Conservation (phyloP, 805 yeast species). For the Yamadazyma sp. region DNA sequence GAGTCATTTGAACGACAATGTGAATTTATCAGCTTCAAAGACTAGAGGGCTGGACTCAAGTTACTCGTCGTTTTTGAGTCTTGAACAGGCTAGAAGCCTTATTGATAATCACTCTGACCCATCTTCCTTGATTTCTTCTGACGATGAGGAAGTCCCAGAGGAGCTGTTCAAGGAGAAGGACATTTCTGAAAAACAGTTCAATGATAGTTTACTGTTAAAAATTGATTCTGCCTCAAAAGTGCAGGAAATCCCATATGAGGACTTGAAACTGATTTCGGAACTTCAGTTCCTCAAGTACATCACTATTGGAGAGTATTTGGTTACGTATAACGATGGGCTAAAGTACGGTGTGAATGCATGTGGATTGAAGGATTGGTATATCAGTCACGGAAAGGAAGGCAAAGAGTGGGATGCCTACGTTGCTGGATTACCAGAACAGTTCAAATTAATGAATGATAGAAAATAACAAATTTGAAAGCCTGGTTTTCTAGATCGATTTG, state of each 20-base stretch:
- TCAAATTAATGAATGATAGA: conserved; percentile 3
- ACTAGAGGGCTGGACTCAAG: conserved; percentile 10
- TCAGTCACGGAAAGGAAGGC: background rate
- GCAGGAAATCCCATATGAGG: background rate
- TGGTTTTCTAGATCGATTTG: too few species aligned
- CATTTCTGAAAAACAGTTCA: background rate
- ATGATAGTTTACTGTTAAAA: conserved; percentile 1
- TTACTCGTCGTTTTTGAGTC: conserved; percentile 18
- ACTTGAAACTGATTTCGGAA: too few species aligned
- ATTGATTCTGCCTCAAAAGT: conserved; percentile 11
- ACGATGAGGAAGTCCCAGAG: conserved; percentile 19
- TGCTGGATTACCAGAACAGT: conserved; percentile 4
- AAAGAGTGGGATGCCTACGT: conserved; percentile 10
- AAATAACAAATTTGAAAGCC: background rate
- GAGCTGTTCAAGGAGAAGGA: conserved; percentile 1
- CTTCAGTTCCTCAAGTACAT: conserved; percentile 33
- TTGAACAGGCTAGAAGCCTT: conserved; percentile 14
- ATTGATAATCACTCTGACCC: conserved; percentile 10
- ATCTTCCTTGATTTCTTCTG: conserved; percentile 21
- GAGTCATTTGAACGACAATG: conserved; percentile 32
- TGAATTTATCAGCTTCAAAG: conserved; percentile 10
- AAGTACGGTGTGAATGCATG: conserved; percentile 3
- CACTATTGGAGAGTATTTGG: conserved; percentile 36
- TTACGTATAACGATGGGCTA: conserved; percentile 10
- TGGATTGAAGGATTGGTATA: conserved; percentile 3